Conservation (phyloP, 1,284 basidiomycete genomes). For the Coniferiporia weirii region DNA sequence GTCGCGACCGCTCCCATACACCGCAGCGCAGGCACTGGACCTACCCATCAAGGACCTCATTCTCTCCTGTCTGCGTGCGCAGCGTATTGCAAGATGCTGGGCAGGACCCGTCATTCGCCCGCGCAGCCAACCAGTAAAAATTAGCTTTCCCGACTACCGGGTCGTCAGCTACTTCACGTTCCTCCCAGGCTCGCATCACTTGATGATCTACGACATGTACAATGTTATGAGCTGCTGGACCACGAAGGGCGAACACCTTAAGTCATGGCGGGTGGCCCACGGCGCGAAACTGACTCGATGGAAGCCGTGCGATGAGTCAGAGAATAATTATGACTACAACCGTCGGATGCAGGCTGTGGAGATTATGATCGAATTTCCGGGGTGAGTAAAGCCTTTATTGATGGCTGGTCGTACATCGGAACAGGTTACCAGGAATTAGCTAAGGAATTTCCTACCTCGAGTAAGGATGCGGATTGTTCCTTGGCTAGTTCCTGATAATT, state of each 20-base stretch:
- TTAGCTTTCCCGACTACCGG: constrained; percentile 10
- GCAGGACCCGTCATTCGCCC: constrained; percentile 1
- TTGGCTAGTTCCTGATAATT: background rate
- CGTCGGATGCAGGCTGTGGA: constrained; percentile 4
- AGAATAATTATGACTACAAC: constrained; percentile 3
- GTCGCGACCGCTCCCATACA: constrained; percentile 12
- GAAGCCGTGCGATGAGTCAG: constrained; percentile 14
- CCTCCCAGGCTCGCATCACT: constrained; percentile 11
- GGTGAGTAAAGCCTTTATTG: background rate
- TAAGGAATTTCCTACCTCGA: background rate
- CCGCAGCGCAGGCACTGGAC: constrained; percentile 1
- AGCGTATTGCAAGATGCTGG: constrained; percentile 14
- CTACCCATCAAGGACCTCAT: constrained; percentile 2
- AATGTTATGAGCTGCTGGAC: constrained; percentile 16
- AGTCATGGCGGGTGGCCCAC: background rate
- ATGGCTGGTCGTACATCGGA: background rate
- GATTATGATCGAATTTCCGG: constrained; percentile 11
- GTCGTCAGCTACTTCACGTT: constrained; percentile 14
- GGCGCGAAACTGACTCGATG: constrained; percentile 9
- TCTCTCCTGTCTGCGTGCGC: constrained; percentile 8
- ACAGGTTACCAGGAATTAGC: background rate
- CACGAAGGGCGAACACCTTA: constrained; percentile 3
- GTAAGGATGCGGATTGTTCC: background rate
- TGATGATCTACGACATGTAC: constrained; percentile 11
- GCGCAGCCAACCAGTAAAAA: constrained; percentile 1